These are phyloP conservation scores for Colletotrichum higginsianum DNA, from an alignment of 2,329 filamentous ascomycete species.

Conservation along the genomic window DNA sequence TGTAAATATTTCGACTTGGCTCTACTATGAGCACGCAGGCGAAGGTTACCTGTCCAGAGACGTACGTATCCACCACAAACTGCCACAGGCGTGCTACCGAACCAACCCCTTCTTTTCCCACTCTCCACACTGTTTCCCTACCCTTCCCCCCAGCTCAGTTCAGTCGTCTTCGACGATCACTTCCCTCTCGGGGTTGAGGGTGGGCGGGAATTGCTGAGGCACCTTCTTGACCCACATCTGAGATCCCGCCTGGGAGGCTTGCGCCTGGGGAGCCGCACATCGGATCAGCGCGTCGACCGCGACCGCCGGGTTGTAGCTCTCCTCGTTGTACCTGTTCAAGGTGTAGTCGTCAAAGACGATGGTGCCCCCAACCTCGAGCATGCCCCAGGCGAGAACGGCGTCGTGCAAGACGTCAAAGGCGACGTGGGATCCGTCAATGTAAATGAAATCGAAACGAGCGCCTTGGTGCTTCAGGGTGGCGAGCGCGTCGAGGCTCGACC, in stretches of 20 bases:
- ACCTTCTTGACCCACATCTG: conserved; percentile 22
- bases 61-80: too few relatives aligned
- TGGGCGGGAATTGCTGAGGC: conserved; percentile 1
- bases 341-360: conserved; percentile 3
- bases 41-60: too few relatives aligned
- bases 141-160: background rate
- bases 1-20: too few relatives aligned
- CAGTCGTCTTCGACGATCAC: conserved; percentile 11
- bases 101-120: too few relatives aligned
- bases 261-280: conserved; percentile 3
- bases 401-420: conserved; percentile 7
- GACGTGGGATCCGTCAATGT: conserved; percentile 19
- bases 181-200: conserved; percentile 12
- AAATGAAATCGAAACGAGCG: conserved; percentile 18
- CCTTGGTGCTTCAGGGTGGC: conserved; percentile 1
- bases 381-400: background rate
- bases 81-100: too few relatives aligned
- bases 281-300: background rate
- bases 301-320: background rate
- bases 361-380: background rate
- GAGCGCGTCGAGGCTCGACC: conserved; percentile 10
- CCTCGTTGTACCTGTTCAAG: background rate
- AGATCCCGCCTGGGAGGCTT: background rate
- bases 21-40: too few relatives aligned
- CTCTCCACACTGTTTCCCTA: too few relatives aligned